Base-by-base conservation (phyloP, 208 protist species). In the Leishmania tarentolae region DNA sequence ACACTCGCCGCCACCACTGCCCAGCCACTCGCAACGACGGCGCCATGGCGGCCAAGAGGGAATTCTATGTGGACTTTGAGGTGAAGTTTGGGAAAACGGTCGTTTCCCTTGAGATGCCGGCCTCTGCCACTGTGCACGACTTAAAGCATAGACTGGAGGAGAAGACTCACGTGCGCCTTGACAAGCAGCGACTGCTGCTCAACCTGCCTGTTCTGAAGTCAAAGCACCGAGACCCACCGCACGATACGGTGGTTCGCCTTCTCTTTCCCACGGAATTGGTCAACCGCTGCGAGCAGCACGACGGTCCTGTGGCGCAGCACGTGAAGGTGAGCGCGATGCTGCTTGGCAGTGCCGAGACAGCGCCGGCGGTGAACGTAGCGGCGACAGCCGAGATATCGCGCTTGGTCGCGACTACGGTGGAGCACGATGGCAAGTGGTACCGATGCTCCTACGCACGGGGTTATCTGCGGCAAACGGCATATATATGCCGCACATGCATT, bases 401-500 rank as follows among this genome's bases (percentile, higher is more conserved):
- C 0, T 82, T 97, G 31, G 91, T 95, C 3, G 79, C 87, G 46
- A 94, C 87, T 0, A 95, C 91, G 19, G 76, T 96, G 69, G 91
- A 96, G 85, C 79, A 90, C 63, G 89, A 88, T 52, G 87, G 87
- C 42, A 80, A 84, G 73, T 94, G 89, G 94, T 95, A 90, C 56
- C 91, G 90, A 28, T 97, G 94, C 83, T 94, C 85, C 69, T 97
- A 95, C 83, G 78, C 78, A 31, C 88, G 88, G 57, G 94, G 94
- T 0, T 97, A 97, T 69, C 85, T 88, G 63, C 88, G 87, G 24
- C 94, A 97, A 77, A 90, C 87, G 2, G 94, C 94, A 31, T 96
- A 93, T 82, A 82, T 97, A 31, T 97, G 94, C 80, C 90, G 92
- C 69, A 97, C 94, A 15, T 97, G 94, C 82, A 61, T 96, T 11